A percentile compares a stretch with the other conserved stretches of the same genome.
These are phyloP conservation scores for Zea mays DNA, from an alignment of 176 grass and related monocot genomes.

Conservation along the genomic window Zm-B73-REFERENCE-NAM-5.0 NC_050096.1:101307001-101307500, in stretches of 20 bases:
- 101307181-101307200: slow-evolving; percentile 77
- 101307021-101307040: slow-evolving; percentile 26
- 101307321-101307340: slow-evolving; percentile 16
- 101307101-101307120: slow-evolving; percentile 40
- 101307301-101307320: slow-evolving; percentile 37
- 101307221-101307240: slow-evolving; percentile 45
- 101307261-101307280: slow-evolving; percentile 63
- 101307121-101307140: slow-evolving; percentile 52
- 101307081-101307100: slow-evolving; percentile 53
- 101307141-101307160: slow-evolving; percentile 46
- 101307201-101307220: slow-evolving; percentile 65
- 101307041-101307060: slow-evolving; percentile 10
- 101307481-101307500: not conserved
- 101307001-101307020: not conserved
- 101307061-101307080: slow-evolving; percentile 50
- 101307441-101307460: slow-evolving; percentile 30
- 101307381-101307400: slow-evolving; percentile 28
- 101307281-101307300: slow-evolving; percentile 52
- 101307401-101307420: slow-evolving; percentile 31
- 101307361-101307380: slow-evolving; percentile 12
- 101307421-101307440: slow-evolving; percentile 72
- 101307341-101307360: slow-evolving; percentile 2
- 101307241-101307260: slow-evolving; percentile 71
- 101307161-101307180: slow-evolving; percentile 43
- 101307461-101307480: not conserved